Conservation (phyloP, 345 rosid genomes). For the Salix exigua region DNA sequence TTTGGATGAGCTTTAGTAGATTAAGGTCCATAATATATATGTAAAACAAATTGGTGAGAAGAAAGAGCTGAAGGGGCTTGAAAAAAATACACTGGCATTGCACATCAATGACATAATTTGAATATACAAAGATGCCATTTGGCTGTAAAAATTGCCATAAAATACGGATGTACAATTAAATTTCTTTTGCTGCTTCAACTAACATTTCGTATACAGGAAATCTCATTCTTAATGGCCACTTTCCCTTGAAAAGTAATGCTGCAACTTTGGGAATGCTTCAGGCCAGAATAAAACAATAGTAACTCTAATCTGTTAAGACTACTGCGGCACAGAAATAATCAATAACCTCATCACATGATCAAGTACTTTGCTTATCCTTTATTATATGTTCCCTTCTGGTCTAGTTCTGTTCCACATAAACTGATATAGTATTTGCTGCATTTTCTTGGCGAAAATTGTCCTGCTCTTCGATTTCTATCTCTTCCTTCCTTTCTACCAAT, state of each 20-base stretch:
- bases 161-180: too few relatives aligned
- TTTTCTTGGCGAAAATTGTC: not conserved
- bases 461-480: constrained; percentile 9
- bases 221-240: not conserved
- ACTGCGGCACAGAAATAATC: constrained; percentile 23
- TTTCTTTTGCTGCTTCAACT: not conserved
- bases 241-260: not conserved
- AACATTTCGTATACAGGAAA: not conserved
- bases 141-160: too few relatives aligned
- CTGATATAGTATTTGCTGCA: not conserved
- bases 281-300: constrained; percentile 4
- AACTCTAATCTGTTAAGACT: constrained; percentile 22
- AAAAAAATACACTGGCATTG: too few relatives aligned
- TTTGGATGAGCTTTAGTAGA: too few relatives aligned
- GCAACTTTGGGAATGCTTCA: not conserved
- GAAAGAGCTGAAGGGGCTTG: too few relatives aligned
- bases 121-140: too few relatives aligned
- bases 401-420: constrained; percentile 6
- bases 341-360: constrained; percentile 18
- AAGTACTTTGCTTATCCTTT: constrained; percentile 3
- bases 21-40: too few relatives aligned
- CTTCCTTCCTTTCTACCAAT: constrained; percentile 15
- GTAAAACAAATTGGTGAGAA: too few relatives aligned
- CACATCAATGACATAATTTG: too few relatives aligned
- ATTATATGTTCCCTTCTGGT: not conserved